phyloP scores from a whole-genome alignment of 192 early-diverging fungal species.

The Jimgerdemannia flammicorona region DNA sequence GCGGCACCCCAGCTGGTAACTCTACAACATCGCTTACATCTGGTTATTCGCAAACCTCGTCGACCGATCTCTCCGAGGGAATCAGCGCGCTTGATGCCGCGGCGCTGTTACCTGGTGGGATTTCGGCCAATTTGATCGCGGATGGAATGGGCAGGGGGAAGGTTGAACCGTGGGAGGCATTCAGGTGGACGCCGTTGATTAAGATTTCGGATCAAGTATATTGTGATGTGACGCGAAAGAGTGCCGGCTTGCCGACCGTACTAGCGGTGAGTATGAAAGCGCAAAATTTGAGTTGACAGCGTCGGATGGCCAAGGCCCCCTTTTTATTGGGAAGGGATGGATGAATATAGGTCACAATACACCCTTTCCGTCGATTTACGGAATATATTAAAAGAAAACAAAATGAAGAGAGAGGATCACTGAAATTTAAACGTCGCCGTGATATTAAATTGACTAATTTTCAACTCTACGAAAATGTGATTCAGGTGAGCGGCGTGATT shows the following conservation, averaged over 20 bases:
- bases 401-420: too few relatives aligned
- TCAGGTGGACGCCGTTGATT: conserved; percentile 50
- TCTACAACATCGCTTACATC: background rate
- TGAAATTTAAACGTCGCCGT: too few relatives aligned
- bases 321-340: background rate
- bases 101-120: background rate
- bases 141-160: conserved; percentile 10
- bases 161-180: conserved; percentile 49
- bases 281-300: background rate
- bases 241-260: conserved; percentile 33
- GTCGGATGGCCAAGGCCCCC: background rate
- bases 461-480: conserved; percentile 17
- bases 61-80: background rate
- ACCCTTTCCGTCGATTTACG: too few relatives aligned
- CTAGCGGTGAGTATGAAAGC: conserved; percentile 21
- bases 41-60: background rate
- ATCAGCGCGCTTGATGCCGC: background rate
- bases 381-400: background rate
- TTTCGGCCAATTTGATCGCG: background rate
- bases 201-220: conserved; percentile 55
- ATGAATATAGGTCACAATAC: too few relatives aligned
- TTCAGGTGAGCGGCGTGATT: conserved; percentile 48
- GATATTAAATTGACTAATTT: conserved; percentile 14
- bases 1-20: background rate
- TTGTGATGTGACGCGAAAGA: conserved; percentile 38